phyloP scores from a whole-genome alignment of 208 protist genomes.

The Polymyxa betae region DNA sequence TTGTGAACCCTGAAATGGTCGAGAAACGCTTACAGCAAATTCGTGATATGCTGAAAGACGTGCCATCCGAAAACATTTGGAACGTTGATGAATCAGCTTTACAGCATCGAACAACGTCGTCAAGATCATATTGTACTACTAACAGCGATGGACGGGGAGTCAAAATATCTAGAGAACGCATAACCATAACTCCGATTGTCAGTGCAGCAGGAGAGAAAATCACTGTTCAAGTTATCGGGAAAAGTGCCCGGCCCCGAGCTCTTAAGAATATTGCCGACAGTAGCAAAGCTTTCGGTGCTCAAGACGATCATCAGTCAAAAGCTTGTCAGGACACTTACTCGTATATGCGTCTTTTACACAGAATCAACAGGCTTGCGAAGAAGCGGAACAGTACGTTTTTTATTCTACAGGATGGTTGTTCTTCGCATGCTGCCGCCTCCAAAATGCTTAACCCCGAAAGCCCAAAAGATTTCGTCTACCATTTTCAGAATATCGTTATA shows the following conservation, averaged over 20 bases:
- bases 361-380: too few species aligned
- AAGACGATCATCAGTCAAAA: not conserved
- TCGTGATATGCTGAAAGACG: not conserved
- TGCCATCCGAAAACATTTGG: not conserved
- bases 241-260: not conserved
- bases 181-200: constrained; percentile 15
- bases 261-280: not conserved
- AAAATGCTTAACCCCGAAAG: too few species aligned
- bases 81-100: not conserved
- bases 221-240: not conserved
- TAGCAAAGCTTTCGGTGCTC: not conserved
- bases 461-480: too few species aligned
- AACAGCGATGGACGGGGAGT: constrained; percentile 20
- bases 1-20: not conserved
- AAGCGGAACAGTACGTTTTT: too few species aligned
- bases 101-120: not conserved
- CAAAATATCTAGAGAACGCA: not conserved
- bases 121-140: not conserved
- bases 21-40: not conserved
- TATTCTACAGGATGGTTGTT: too few species aligned
- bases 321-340: too few species aligned
- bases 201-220: constrained; percentile 47
- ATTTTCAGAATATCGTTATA: too few species aligned
- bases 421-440: too few species aligned
- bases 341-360: too few species aligned